Evolutionary conservation across 2,329 filamentous ascomycete genomes (phyloP), one percentile per base, ranked within the genome.

Genomic region (Sclerotinia trifoliorum): DNA sequence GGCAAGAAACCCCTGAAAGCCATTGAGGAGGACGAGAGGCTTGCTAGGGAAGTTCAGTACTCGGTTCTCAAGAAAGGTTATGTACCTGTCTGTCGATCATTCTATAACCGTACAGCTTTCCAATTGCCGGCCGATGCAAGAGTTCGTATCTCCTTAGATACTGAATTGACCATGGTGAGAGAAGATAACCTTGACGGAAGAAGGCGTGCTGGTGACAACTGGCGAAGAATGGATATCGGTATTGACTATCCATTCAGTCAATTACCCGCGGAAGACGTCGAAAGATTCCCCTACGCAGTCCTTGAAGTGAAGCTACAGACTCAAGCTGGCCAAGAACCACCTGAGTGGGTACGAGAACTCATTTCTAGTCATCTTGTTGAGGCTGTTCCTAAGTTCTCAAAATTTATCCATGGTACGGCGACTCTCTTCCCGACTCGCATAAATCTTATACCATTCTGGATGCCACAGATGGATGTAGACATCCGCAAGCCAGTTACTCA

Each of bases 331-430:
- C 94, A 97, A 79, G 93, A 97, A 77, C 93, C 95, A 19, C 95
- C 95, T 0, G 91, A 96, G 77, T 99, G 95, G 95, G 94, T 99
- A 74, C 90, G 93, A 29, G 93, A 98, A 77, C 85, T 99, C 64
- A 96, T 93, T 56, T 86, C 92, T 17, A 97, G 93, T 71, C 95
- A 99, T 81, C 85, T 99, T 21, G 95, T 99, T 2, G 95, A 99
- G 81, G 94, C 95, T n/a, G 94, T 99, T 2, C 95, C 95, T 71
- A 99, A 99, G 78, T 99, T 98, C 80, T 97, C 93, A 77, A 99
- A 99, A 81, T 99, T 98, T 79, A 98, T 99, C 69, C 95, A 99
- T 79, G 95, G 95, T 69, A 93, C 90, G 1, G 94, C 94, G 13
- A 91, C 88, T 15, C 81, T 99, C 57, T 96, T 97, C 79, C 94